Evolutionary conservation across 176 grass and related monocot genomes (phyloP).

Genomic region (Ampelocalamus luodianensis): DNA sequence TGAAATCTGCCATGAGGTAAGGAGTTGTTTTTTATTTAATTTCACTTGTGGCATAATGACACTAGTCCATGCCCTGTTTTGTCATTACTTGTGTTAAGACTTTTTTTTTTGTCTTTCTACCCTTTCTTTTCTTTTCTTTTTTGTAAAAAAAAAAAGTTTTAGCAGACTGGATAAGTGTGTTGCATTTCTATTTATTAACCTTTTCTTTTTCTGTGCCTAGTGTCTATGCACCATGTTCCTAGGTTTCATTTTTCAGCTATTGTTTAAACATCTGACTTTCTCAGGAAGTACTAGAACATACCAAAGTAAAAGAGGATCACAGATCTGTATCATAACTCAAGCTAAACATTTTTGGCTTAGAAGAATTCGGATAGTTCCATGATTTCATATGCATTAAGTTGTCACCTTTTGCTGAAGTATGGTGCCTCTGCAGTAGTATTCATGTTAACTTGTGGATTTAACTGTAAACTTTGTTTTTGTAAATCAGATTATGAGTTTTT

Average conservation of each 20-base stretch:
- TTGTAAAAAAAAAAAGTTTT: not conserved
- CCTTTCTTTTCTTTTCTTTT: not conserved
- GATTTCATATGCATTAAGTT: slow-evolving; percentile 11
- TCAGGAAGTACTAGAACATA: not conserved
- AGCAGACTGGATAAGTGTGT: not conserved
- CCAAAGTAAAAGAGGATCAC: not conserved
- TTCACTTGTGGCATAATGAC: slow-evolving; percentile 4
- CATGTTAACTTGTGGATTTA: slow-evolving; percentile 39
- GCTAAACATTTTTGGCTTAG: not conserved
- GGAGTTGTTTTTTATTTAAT: slow-evolving; percentile 34
- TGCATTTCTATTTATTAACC: not conserved
- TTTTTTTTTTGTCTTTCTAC: not conserved
- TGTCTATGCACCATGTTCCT: not conserved
- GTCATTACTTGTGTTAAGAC: slow-evolving; percentile 1
- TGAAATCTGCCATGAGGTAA: slow-evolving; percentile 92
- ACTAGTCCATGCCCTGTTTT: not conserved
- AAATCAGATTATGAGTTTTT: slow-evolving; percentile 47
- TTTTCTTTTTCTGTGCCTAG: not conserved
- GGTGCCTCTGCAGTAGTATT: not conserved
- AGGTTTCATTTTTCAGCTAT: not conserved
- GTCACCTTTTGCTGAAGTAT: not conserved
- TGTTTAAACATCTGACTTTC: slow-evolving; percentile 2
- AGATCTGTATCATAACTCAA: not conserved
- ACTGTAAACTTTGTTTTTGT: slow-evolving; percentile 24
- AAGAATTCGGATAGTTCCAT: not conserved